These are phyloP conservation scores for Lyophyllum shimeji DNA, from an alignment of 768 basidiomycete species.

Conservation along the genomic window DNA sequence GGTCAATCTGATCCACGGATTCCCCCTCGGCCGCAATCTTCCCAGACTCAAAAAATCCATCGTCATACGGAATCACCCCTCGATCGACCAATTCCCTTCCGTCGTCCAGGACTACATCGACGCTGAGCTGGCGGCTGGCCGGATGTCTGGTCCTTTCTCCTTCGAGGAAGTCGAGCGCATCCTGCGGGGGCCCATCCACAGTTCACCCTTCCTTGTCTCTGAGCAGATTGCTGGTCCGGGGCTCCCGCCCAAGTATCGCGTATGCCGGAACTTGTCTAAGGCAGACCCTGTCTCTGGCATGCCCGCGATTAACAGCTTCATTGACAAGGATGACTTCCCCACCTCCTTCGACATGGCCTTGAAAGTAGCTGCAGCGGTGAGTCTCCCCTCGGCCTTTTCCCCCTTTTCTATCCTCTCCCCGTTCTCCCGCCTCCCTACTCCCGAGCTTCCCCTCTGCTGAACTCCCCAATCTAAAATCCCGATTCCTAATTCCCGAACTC, in stretches of 20 bases:
- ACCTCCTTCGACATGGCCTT: background rate
- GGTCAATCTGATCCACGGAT: constrained; percentile 18
- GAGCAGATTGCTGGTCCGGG: constrained; percentile 4
- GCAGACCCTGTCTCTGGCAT: background rate
- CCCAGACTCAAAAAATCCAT: constrained; percentile 1
- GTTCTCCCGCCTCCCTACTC: background rate
- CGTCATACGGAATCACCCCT: background rate
- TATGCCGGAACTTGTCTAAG: constrained; percentile 23
- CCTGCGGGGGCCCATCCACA: constrained; percentile 23
- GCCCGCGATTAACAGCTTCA: constrained; percentile 15
- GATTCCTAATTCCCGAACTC: too few species aligned
- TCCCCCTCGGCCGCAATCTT: constrained; percentile 26
- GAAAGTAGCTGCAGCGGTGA: background rate
- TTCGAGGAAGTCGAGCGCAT: constrained; percentile 16
- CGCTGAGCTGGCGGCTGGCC: background rate
- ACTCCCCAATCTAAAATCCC: too few species aligned
- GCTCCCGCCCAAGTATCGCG: constrained; percentile 10
- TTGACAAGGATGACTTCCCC: background rate
- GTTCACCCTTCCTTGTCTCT: constrained; percentile 22
- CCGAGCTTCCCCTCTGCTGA: too few species aligned
- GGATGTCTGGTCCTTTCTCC: background rate
- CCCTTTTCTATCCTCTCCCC: too few species aligned
- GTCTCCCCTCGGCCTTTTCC: background rate
- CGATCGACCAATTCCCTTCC: background rate
- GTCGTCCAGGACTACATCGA: background rate